Conservation (phyloP, 495 filamentous ascomycete genomes). For the Antarctomyces pellizariae region DNA sequence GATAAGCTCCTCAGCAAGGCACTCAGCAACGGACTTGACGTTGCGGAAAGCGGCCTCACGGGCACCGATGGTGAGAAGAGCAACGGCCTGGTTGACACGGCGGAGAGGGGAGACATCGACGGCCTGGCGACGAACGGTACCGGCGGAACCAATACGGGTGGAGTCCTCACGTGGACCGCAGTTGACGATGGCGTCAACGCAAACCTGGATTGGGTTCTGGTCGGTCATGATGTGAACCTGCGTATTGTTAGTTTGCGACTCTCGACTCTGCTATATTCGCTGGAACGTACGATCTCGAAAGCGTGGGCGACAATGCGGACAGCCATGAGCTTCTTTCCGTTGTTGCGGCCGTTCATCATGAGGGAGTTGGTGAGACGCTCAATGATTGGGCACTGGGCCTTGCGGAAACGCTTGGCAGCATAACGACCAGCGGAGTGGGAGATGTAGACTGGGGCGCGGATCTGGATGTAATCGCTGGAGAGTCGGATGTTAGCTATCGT, state of each 20-base stretch:
- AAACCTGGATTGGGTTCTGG: constrained; percentile 99
- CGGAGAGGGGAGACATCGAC: constrained; percentile 99
- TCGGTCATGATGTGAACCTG: constrained; percentile 99
- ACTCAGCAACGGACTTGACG: constrained; percentile 97
- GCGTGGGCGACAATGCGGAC: constrained; percentile 96
- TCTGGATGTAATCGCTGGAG: constrained; percentile 94
- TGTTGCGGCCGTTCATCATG: constrained; percentile 99
- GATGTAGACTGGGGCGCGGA: constrained; percentile 93
- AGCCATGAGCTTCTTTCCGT: constrained; percentile 99
- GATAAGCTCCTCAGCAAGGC: constrained; percentile 98
- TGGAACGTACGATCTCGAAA: constrained; percentile 86
- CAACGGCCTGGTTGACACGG: constrained; percentile 98
- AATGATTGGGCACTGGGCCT: constrained; percentile 99
- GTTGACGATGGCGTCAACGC: constrained; percentile 99
- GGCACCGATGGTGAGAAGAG: constrained; percentile 90
- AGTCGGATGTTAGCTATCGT: constrained; percentile 22
- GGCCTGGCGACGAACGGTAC: constrained; percentile 98
- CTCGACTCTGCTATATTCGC: neutral
- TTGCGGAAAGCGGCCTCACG: constrained; percentile 95
- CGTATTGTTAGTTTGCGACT: constrained; percentile 8
- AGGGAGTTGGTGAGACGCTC: constrained; percentile 99
- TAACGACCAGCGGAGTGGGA: constrained; percentile 97
- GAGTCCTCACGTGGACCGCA: constrained; percentile 98
- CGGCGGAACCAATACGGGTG: constrained; percentile 96
- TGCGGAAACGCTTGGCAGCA: constrained; percentile 98